Evolutionary conservation across 306 rosid genomes (phyloP), one percentile per base, ranked within the genome.

Genomic region (Oemleria cerasiformis): DNA sequence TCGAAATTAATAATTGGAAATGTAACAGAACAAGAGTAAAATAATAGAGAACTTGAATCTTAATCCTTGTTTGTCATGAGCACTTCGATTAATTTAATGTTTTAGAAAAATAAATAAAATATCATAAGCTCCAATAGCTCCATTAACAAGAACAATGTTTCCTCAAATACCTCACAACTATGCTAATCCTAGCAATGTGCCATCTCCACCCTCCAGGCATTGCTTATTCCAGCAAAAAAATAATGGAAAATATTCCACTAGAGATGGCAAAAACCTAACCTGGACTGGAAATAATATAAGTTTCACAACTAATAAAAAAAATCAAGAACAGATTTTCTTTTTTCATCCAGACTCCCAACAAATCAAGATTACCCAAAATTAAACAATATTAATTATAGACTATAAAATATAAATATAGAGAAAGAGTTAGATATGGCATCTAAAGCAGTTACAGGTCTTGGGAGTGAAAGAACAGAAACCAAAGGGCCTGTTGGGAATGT

Each of bases 381-480:
- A 69, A 81, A 73, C 76, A 79, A 81, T 81, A 64, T 68, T n/a
- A 75, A 81, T 72, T 63, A 61, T 66, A 75, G 71, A 83, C 70
- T 43, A 78, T 72, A 47, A 70, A 41, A 12, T 39, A 72, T 47
- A 77, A 71, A 49, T 71, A 61, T 48, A 58, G 62, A 71, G 71
- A 63, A 19, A 20, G 67, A 69, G 65, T 78, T 67, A 95, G 84
- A 84, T 83, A 83, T 86, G 96, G 87, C 99, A 95, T 70, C 96
- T 97, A 80, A 95, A 85, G 96, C 99, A 95, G 87, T 95, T 95
- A 86, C 99, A 95, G 81, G 92, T 83, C 90, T 84, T 95, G 72
- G 99, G 99, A 4, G 96, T 87, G 92, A 95, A 92, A 58, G 99
- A 89, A 77, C 99, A 95, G 84, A 92, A 92, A 38, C 99, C 99